A percentile compares a stretch with the other conserved stretches of the same genome.
phyloP scores from a whole-genome alignment of 768 basidiomycete genomes.

The Strobilomyces echinocephalus region DNA sequence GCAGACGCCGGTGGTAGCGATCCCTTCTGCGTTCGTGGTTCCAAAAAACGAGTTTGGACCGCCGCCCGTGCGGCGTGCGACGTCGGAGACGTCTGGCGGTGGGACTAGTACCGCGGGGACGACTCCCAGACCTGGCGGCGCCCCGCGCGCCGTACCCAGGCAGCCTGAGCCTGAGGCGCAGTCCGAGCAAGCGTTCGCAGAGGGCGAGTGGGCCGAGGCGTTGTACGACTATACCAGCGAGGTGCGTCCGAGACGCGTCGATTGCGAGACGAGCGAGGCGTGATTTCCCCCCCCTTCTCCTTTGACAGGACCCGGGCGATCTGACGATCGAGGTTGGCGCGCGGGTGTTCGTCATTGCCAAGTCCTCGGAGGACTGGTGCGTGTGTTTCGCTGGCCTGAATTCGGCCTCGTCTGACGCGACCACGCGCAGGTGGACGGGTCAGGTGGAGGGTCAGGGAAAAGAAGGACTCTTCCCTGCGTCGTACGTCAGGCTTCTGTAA shows the following conservation, averaged over 20 bases:
- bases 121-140: background rate
- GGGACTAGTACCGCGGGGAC: background rate
- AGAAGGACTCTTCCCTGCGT: conserved; percentile 61
- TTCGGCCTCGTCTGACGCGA: background rate
- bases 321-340: conserved; percentile 53
- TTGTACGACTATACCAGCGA: conserved; percentile 69
- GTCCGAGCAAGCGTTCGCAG: conserved; percentile 32
- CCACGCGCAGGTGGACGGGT: conserved; percentile 57
- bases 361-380: conserved; percentile 73
- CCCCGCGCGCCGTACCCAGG: no score
- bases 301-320: conserved; percentile 61
- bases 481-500: conserved; percentile 61
- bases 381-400: conserved; percentile 19
- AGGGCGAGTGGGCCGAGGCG: conserved; percentile 74
- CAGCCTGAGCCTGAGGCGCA: background rate
- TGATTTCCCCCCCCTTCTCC: no score
- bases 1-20: conserved; percentile 40
- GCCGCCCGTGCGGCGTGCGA: conserved; percentile 44
- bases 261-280: background rate
- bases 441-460: conserved; percentile 54
- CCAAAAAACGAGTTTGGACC: conserved; percentile 47
- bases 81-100: conserved; percentile 13
- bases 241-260: conserved; percentile 32
- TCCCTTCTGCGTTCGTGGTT: conserved; percentile 35
- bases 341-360: conserved; percentile 58